phyloP scores from a whole-genome alignment of 495 filamentous ascomycete species.

The Penicillium macrosclerotiorum region DNA sequence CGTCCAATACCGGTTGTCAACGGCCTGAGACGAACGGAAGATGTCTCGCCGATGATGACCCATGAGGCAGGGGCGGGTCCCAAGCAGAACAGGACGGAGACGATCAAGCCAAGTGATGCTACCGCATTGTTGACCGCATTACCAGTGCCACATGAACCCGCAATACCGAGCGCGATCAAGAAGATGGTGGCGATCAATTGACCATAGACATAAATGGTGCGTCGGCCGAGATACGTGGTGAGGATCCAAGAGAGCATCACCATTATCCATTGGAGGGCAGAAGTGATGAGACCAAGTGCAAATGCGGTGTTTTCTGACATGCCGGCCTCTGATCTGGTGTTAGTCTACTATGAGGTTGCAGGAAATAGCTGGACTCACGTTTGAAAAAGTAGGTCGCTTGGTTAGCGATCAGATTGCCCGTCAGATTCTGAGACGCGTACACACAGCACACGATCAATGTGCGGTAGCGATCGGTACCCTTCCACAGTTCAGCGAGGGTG shows the following conservation, averaged over 20 bases:
- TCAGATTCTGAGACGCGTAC: slow-evolving; percentile 29
- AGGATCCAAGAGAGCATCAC: slow-evolving; percentile 55
- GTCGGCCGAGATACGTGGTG: slow-evolving; percentile 44
- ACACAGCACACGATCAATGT: slow-evolving; percentile 31
- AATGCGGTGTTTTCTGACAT: slow-evolving; percentile 37
- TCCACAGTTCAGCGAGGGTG: slow-evolving; percentile 24
- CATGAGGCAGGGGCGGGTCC: slow-evolving; percentile 54
- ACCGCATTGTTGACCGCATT: slow-evolving; percentile 41
- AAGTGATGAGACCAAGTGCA: slow-evolving; percentile 47
- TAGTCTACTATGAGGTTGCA: slow-evolving; percentile 19
- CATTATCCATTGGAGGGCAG: slow-evolving; percentile 48
- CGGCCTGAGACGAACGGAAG: slow-evolving; percentile 54
- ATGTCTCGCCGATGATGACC: slow-evolving; percentile 59
- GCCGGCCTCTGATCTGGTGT: slow-evolving; percentile 28
- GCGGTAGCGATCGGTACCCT: slow-evolving; percentile 27
- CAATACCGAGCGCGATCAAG: slow-evolving; percentile 48
- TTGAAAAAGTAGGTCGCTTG: slow-evolving; percentile 29
- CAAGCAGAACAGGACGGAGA: slow-evolving; percentile 53
- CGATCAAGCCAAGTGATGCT: slow-evolving; percentile 54
- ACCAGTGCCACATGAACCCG: slow-evolving; percentile 35
- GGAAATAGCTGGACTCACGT: slow-evolving; percentile 20
- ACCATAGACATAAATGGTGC: slow-evolving; percentile 46
- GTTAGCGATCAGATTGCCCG: slow-evolving; percentile 28
- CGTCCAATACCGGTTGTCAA: slow-evolving; percentile 58
- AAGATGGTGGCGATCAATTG: slow-evolving; percentile 34